Evolutionary conservation across 2,329 filamentous ascomycete genomes (phyloP), one percentile per base, ranked within the genome.

Genomic region (Scytalidium sp.): DNA sequence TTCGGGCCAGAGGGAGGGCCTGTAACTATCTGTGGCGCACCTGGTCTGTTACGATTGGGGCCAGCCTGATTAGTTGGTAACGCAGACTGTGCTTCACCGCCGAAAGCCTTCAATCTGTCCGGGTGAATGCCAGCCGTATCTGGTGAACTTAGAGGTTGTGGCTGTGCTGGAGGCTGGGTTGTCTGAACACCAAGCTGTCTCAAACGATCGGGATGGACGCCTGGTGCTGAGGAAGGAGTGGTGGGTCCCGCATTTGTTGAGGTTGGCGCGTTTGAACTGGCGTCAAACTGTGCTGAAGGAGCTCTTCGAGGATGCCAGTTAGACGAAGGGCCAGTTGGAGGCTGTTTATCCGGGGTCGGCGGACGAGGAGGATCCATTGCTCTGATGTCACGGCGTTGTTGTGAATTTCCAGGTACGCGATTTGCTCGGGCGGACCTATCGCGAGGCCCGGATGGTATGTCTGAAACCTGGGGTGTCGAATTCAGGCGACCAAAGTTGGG

Each of bases 401-500:
- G 53, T 36, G 54, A 46, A n/a, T 22, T 49, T 43, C 51, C 60
- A 2, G 32, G 40, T 32, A 53, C 54, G 10, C 63, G 56, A 52
- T 54, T 59, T 21, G 55, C 56, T 15, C 62, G 59, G 52, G 68
- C 70, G 50, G 73, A 78, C 59, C 73, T 76, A 55, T 72, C 77
- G 45, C 75, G 74, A 15, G 81, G 80, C 2, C 79, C 82, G n/a
- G 76, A 76, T 3, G 81, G 81, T 39, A 78, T 66, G 39, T 69
- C 74, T 21, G 65, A 64, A 59, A 25, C 72, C 64, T 20, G 72
- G 70, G 44, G 75, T 70, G 45, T 73, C 2, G 76, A 68, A 53
- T 81, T 84, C 43, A 86, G 70, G 2, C 83, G 79, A 22, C 83
- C 83, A 57, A 85, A 85, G 49, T 79, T 82, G 15, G 79, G 78